Evolutionary conservation across 2,329 filamentous ascomycete species (phyloP).

Genomic region (Xylariales sp.): DNA sequence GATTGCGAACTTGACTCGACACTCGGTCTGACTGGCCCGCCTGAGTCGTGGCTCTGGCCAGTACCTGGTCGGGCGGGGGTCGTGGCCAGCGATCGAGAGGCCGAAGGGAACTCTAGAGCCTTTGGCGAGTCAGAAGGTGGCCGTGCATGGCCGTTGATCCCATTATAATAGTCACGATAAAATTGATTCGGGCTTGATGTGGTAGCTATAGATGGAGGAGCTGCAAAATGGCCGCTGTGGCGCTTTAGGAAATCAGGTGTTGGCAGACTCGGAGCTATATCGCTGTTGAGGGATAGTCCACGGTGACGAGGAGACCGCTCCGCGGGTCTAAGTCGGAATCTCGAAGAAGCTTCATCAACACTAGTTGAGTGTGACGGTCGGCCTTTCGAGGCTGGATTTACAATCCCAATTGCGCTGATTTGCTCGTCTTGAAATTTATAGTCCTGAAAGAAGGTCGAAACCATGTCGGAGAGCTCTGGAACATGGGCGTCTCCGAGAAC

Average conservation of each 20-base stretch:
- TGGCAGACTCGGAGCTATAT: slow-evolving; percentile 71
- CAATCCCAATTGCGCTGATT: slow-evolving; percentile 76
- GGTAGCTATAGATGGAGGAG: slow-evolving; percentile 64
- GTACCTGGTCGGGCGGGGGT: slow-evolving; percentile 66
- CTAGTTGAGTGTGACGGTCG: slow-evolving; percentile 69
- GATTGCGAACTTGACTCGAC: slow-evolving; percentile 60
- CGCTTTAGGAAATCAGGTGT: slow-evolving; percentile 74
- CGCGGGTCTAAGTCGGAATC: slow-evolving; percentile 60
- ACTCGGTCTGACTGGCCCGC: slow-evolving; percentile 62
- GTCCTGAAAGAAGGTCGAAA: slow-evolving; percentile 81
- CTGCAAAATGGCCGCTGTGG: slow-evolving; percentile 73
- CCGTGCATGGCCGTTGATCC: slow-evolving; percentile 56
- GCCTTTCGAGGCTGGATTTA: slow-evolving; percentile 77
- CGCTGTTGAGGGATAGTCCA: slow-evolving; percentile 71
- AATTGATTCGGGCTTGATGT: slow-evolving; percentile 65
- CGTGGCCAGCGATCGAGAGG: slow-evolving; percentile 60
- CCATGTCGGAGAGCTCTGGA: slow-evolving; percentile 77
- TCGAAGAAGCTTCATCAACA: slow-evolving; percentile 62
- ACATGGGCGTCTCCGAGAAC: slow-evolving; percentile 76
- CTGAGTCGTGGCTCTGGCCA: slow-evolving; percentile 69
- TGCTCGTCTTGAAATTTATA: slow-evolving; percentile 80
- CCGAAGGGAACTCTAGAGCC: slow-evolving; percentile 63
- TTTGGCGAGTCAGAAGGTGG: slow-evolving; percentile 69
- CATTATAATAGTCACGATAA: slow-evolving; percentile 66
- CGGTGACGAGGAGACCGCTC: slow-evolving; percentile 65